Evolutionary conservation across 345 rosid genomes (phyloP), one percentile per base, ranked within the genome.

Genomic region (Citrus medica): DNA sequence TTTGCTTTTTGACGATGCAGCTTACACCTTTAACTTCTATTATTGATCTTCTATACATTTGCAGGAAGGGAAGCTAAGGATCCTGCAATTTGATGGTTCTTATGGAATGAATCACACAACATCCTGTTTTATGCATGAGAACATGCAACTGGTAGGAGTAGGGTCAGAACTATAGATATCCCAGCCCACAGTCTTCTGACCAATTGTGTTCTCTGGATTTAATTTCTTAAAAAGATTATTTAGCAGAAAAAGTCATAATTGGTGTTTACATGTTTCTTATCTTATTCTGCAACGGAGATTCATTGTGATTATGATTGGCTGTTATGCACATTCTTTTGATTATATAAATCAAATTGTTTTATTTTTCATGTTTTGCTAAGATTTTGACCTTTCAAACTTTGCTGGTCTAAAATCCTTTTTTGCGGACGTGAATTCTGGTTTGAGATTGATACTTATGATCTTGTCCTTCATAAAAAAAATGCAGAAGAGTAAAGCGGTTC

Each of bases 41-140:
- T 19, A 35, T 82, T 13, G 77, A 13, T 73, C 55, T 40, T 32
- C 71, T 85, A 30, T 51, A 38, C 69, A 78, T 56, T 87, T 46
- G 78, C 85, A 94, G 98, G 98, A 94, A 85, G 98, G 98, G 32
- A 92, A 89, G 83, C 88, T 92, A 40, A 87, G 96, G 85, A 83
- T 94, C 73, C 88, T 94, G 72, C 85, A 84, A 17, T 91, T 85
- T 73, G 89, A 89, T 79, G 86, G 87, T 73, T 76, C 90, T 79
- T 81, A 53, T 77, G 81, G 82, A 62, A 75, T 78, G 55, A 80
- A 80, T 75, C 71, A 81, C 25, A 66, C 69, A 28, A 35, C 53
- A 59, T 80, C 90, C 69, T 72, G 75, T 68, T 80, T 71, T 69
- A 67, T 80, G 25, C 83, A 90, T 72, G 89, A 84, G 64, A 87